phyloP scores from a whole-genome alignment of 768 basidiomycete genomes.

The Cubamyces lactineus region DNA sequence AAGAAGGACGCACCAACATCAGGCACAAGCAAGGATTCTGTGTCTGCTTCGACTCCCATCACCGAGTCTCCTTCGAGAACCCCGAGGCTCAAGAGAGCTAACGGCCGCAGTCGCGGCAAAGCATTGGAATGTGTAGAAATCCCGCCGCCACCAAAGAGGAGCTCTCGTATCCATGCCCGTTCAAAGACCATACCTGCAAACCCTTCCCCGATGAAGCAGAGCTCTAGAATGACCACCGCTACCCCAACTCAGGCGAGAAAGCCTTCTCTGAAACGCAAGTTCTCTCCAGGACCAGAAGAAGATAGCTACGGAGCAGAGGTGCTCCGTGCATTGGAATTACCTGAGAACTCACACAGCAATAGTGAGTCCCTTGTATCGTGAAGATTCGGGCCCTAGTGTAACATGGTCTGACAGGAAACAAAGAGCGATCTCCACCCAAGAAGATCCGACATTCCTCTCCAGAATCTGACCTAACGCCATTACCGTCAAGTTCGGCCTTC shows the following conservation, averaged over 20 bases:
- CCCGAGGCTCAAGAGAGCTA: constrained; percentile 7
- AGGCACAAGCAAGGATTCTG: constrained; percentile 4
- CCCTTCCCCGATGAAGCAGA: neutral
- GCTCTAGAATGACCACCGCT: neutral
- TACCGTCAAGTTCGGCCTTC: constrained; percentile 20
- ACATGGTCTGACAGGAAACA: neutral
- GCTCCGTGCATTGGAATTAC: neutral
- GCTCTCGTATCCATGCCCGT: neutral
- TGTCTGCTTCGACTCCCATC: constrained; percentile 14
- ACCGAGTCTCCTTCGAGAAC: constrained; percentile 11
- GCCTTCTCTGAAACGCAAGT: constrained; percentile 12
- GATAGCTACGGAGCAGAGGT: neutral
- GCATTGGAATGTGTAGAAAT: constrained; percentile 32
- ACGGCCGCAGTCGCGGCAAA: constrained; percentile 20
- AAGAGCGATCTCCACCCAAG: constrained; percentile 32
- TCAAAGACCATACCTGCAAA: neutral
- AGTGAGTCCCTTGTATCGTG: neutral
- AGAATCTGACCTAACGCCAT: constrained; percentile 8
- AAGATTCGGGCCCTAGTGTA: neutral
- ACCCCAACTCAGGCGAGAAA: neutral
- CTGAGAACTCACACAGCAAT: neutral
- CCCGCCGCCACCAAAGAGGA: constrained; percentile 29
- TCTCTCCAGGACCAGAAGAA: neutral
- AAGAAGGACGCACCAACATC: constrained; percentile 17
- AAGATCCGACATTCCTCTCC: constrained; percentile 44